phyloP scores from a whole-genome alignment of 768 basidiomycete genomes.

The Trametes sanguinea region DNA sequence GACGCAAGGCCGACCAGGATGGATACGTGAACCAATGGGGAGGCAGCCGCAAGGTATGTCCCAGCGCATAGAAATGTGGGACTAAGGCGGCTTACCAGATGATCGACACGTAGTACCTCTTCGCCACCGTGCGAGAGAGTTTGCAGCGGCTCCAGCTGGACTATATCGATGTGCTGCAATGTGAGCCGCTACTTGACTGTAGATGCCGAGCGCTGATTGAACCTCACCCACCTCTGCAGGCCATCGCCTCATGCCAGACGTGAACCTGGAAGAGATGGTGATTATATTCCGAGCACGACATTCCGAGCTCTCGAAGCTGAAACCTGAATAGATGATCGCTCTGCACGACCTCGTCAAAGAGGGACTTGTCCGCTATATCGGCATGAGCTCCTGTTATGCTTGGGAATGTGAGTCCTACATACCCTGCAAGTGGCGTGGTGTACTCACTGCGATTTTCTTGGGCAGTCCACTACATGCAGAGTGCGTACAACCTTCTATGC shows the following conservation, averaged over 20 bases:
- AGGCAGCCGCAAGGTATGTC: slow-evolving; percentile 34
- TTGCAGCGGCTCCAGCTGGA: slow-evolving; percentile 70
- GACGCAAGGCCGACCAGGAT: slow-evolving; percentile 23
- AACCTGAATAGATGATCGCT: slow-evolving; percentile 38
- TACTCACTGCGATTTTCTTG: neutral
- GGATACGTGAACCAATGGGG: slow-evolving; percentile 41
- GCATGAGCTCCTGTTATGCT: slow-evolving; percentile 37
- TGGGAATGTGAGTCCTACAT: slow-evolving; percentile 29
- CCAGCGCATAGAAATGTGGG: too few species aligned
- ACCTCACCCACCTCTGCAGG: neutral
- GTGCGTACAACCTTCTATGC: slow-evolving; percentile 3
- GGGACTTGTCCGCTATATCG: slow-evolving; percentile 42
- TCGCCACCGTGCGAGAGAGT: slow-evolving; percentile 62
- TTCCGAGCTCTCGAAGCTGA: neutral
- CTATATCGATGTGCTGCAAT: slow-evolving; percentile 47
- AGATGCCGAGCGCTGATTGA: neutral
- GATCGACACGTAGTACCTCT: slow-evolving; percentile 58
- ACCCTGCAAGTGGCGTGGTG: too few species aligned
- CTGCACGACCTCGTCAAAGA: slow-evolving; percentile 45
- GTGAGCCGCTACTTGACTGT: slow-evolving; percentile 8
- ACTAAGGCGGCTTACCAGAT: neutral
- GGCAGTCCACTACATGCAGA: slow-evolving; percentile 34
- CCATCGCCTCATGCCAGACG: slow-evolving; percentile 33
- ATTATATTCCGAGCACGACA: neutral
- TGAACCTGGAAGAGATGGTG: slow-evolving; percentile 40